Evolutionary conservation across 2,329 filamentous ascomycete species (phyloP).

Genomic region (Neopestalotiopsis rosae): DNA sequence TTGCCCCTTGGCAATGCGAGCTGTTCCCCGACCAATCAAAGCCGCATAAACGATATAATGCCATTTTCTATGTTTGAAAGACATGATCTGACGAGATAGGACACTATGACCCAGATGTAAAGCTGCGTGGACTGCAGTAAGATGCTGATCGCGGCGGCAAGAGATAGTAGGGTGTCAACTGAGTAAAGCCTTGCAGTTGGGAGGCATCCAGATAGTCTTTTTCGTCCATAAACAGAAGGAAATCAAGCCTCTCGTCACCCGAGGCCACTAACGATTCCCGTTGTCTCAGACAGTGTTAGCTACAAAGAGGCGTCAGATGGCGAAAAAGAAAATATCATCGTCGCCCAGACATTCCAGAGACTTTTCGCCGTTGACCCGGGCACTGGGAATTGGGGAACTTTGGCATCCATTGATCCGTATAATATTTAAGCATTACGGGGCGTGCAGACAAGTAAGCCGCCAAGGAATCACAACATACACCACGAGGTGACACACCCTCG

Average conservation of each 20-base stretch:
- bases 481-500: conserved; percentile 12
- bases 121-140: background rate
- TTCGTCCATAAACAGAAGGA: background rate
- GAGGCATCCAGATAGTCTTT: background rate
- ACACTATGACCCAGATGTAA: background rate
- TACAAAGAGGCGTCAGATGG: background rate
- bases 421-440: background rate
- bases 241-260: background rate
- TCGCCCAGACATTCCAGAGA: background rate
- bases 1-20: conserved; percentile 5
- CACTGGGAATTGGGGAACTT: background rate
- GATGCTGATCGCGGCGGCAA: background rate
- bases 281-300: background rate
- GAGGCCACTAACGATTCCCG: background rate
- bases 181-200: background rate
- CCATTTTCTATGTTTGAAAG: background rate
- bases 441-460: conserved; percentile 7
- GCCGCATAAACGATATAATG: background rate
- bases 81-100: conserved; percentile 11
- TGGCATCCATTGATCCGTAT: conserved; percentile 1
- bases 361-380: background rate
- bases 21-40: conserved; percentile 3
- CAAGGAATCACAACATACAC: conserved; percentile 16
- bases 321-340: background rate
- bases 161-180: background rate